Base-by-base conservation (phyloP, 495 filamentous ascomycete species). In the Antarctomyces pellizariae region DNA sequence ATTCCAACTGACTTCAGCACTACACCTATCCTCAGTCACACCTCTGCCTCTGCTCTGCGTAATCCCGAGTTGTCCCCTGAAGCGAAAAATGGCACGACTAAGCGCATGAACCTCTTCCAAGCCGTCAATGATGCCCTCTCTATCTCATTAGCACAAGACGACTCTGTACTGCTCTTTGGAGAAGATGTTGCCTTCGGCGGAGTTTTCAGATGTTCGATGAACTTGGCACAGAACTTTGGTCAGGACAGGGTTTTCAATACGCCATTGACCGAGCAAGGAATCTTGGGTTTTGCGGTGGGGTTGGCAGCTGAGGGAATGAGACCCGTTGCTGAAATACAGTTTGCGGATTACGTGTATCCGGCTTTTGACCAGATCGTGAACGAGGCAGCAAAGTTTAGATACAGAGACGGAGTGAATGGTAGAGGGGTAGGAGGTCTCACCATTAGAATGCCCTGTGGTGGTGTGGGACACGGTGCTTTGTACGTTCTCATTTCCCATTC, bases 351-450 rank as follows among this genome's bases (percentile, higher is more conserved):
- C 47, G 71, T 97, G 22, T 95, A 72, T 48, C 86, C 86, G 2
- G 82, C 86, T 1, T 95, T 95, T 36, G 86, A 97, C 43, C 86
- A 97, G 60, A 59, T 97, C 20, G 83, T 95, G 35, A 95, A 95
- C 43, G 86, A 97, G 49, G 83, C 82, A 2, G 79, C 80, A 26
- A 97, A 95, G 53, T 75, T 77, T 35, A 55, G 86, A 29, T 97
- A 84, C 49, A 60, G 84, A 26, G 76, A 84, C 44, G 84, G 82
- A 0, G 49, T 44, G 2, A 75, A 71, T 7, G 71, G 62, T 1
- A 59, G 62, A 5, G 62, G 71, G 44, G 59, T 53, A 7, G 79
- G 79, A 4, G 76, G 84, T 2, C 48, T 97, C 46, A 82, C 89
- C 7, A 66, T 95, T 7, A 58, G 86, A 11, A 97, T 97, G 89